A percentile compares a stretch with the other conserved stretches of the same genome.
Conservation (phyloP, 2,329 filamentous ascomycete genomes). For the Trichoderma sp. region DNA sequence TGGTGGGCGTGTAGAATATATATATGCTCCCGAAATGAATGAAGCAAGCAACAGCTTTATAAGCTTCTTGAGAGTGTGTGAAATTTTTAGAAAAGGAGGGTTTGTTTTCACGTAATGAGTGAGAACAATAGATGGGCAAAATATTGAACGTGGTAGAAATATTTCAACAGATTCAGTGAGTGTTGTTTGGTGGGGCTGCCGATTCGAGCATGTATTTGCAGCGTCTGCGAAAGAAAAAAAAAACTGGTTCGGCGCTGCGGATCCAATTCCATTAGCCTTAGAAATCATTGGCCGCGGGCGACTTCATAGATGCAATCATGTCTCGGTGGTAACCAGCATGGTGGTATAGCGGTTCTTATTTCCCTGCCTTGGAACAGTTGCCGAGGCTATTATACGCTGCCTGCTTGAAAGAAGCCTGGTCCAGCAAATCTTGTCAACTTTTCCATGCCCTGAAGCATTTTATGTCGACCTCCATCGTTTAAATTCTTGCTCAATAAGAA, state of each 20-base stretch:
- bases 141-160: background rate
- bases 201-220: background rate
- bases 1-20: background rate
- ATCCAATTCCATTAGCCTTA: background rate
- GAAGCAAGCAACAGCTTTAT: background rate
- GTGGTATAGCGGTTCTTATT: background rate
- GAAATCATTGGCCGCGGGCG: constrained; percentile 28
- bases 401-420: background rate
- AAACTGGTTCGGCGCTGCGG: background rate
- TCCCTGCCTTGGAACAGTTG: background rate
- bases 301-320: constrained; percentile 20
- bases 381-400: background rate
- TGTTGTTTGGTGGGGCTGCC: constrained; percentile 1
- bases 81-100: background rate
- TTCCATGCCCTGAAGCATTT: background rate
- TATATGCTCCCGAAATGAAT: background rate
- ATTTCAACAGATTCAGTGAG: background rate
- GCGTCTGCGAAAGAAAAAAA: background rate
- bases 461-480: background rate
- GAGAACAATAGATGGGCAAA: background rate
- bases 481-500: background rate
- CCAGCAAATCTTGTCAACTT: background rate
- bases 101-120: background rate
- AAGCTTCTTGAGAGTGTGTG: background rate
- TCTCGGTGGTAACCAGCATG: background rate